phyloP scores from a whole-genome alignment of 2,329 filamentous ascomycete species.

The Penicillium nordicum region DNA sequence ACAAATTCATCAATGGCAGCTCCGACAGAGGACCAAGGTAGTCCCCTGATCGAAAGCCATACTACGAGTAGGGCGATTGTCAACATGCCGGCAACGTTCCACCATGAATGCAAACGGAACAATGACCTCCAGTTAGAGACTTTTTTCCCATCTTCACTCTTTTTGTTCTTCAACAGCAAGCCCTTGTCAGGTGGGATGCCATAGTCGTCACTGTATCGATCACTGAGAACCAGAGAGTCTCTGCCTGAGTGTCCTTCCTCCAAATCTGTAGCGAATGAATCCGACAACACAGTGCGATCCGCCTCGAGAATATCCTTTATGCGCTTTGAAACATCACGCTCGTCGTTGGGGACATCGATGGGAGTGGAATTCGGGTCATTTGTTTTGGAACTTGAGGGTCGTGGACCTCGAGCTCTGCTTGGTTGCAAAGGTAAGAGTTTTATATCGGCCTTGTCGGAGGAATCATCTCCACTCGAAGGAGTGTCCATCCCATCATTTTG shows the following conservation, averaged over 20 bases:
- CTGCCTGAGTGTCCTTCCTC: slow-evolving; percentile 14
- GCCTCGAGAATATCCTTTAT: slow-evolving; percentile 17
- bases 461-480: slow-evolving; percentile 12
- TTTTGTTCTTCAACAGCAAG: neutral
- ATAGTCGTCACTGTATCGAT: slow-evolving; percentile 16
- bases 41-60: slow-evolving; percentile 16
- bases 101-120: slow-evolving; percentile 17
- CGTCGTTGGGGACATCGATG: slow-evolving; percentile 5
- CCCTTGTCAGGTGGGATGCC: slow-evolving; percentile 13
- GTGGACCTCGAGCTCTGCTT: neutral
- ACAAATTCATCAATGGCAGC: slow-evolving; percentile 12
- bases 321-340: slow-evolving; percentile 14
- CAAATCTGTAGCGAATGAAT: slow-evolving; percentile 21
- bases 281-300: slow-evolving; percentile 10
- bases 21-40: slow-evolving; percentile 4
- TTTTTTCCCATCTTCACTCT: neutral
- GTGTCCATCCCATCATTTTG: neutral
- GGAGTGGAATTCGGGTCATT: neutral
- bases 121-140: slow-evolving; percentile 6
- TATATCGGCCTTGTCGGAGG: slow-evolving; percentile 11
- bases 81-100: slow-evolving; percentile 14
- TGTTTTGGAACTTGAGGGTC: slow-evolving; percentile 2
- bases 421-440: slow-evolving; percentile 14
- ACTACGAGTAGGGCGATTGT: slow-evolving; percentile 15
- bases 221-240: slow-evolving; percentile 8